Evolutionary conservation across 1,284 basidiomycete species (phyloP).

Genomic region (Macrocystidia cucumis): DNA sequence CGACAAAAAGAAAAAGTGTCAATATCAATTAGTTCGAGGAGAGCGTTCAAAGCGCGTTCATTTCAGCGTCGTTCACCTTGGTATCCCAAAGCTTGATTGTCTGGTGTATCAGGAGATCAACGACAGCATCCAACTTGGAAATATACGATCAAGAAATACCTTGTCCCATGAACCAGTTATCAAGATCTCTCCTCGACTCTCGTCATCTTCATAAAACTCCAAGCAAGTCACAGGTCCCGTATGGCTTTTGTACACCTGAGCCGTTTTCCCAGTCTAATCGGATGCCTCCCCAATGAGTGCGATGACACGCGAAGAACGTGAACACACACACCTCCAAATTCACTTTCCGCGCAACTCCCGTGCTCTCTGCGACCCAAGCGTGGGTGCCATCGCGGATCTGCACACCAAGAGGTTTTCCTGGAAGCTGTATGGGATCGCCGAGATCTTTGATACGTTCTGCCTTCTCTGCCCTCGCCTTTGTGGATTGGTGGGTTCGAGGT

Average conservation of each 20-base stretch:
- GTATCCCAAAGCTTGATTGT: slow-evolving; percentile 81
- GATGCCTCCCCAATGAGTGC: background rate
- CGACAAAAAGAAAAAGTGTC: background rate
- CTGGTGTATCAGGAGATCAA: slow-evolving; percentile 25
- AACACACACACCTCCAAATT: slow-evolving; percentile 58
- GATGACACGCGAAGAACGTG: background rate
- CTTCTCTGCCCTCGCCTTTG: slow-evolving; percentile 63
- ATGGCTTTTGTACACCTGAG: slow-evolving; percentile 75
- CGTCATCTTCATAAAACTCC: slow-evolving; percentile 47
- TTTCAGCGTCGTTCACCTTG: slow-evolving; percentile 39
- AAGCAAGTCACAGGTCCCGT: slow-evolving; percentile 82
- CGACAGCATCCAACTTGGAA: slow-evolving; percentile 3
- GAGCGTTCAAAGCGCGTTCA: no score
- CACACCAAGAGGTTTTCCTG: slow-evolving; percentile 70
- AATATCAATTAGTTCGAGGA: background rate
- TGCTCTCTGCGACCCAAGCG: slow-evolving; percentile 85
- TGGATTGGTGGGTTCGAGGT: background rate
- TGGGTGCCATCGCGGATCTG: slow-evolving; percentile 52
- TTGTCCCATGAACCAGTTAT: slow-evolving; percentile 90
- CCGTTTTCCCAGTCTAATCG: slow-evolving; percentile 68
- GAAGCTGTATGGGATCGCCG: slow-evolving; percentile 71
- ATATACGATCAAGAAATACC: slow-evolving; percentile 29
- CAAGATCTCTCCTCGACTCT: slow-evolving; percentile 40
- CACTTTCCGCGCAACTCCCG: slow-evolving; percentile 63
- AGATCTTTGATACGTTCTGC: slow-evolving; percentile 62